phyloP scores from a whole-genome alignment of 495 filamentous ascomycete genomes.

The Hypoxylon lienhwacheense region DNA sequence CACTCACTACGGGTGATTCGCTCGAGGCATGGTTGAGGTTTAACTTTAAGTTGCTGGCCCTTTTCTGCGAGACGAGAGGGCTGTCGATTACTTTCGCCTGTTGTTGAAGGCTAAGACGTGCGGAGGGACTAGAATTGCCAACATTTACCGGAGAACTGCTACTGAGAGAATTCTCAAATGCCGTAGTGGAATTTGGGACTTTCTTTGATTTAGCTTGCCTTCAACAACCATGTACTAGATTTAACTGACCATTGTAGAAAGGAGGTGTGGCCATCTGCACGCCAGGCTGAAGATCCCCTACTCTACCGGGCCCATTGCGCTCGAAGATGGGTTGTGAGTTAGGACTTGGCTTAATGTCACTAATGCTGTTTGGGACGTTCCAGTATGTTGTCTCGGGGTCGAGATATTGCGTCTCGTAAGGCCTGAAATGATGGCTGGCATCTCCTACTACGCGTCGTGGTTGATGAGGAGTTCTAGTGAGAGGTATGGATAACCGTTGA shows the following conservation, averaged over 20 bases:
- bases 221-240: not conserved
- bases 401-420: constrained; percentile 4
- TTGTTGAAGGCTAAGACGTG: constrained; percentile 39
- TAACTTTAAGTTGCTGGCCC: constrained; percentile 18
- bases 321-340: constrained; percentile 6
- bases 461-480: constrained; percentile 7
- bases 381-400: constrained; percentile 12
- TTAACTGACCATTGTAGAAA: constrained; percentile 38
- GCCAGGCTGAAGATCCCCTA: constrained; percentile 32
- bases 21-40: constrained; percentile 33
- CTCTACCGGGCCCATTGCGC: constrained; percentile 22
- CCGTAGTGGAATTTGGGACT: constrained; percentile 24
- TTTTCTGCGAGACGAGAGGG: constrained; percentile 18
- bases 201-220: constrained; percentile 15
- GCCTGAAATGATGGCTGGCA: constrained; percentile 36
- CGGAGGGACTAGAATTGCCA: constrained; percentile 46
- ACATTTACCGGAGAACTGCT: constrained; percentile 41
- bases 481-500: constrained; percentile 29
- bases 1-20: constrained; percentile 53
- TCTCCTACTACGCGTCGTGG: constrained; percentile 31
- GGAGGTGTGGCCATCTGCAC: constrained; percentile 38
- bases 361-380: constrained; percentile 1
- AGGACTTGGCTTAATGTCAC: constrained; percentile 11
- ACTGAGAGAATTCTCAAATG: constrained; percentile 14
- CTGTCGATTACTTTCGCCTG: constrained; percentile 11